phyloP scores from a whole-genome alignment of 164 flowering plant species.

The Taxillus chinensis region DNA sequence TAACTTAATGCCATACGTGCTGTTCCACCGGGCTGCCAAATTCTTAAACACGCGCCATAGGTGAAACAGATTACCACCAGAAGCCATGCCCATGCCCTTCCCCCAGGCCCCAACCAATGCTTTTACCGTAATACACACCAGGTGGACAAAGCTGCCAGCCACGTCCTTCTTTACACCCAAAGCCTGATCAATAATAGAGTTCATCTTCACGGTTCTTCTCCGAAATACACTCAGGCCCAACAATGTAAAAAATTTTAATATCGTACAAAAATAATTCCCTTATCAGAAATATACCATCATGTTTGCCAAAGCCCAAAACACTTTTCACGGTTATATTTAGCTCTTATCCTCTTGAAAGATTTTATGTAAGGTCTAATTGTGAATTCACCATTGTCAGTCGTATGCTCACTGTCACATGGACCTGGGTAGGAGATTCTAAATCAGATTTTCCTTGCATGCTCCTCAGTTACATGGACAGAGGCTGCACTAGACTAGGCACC shows the following conservation, averaged over 20 bases:
- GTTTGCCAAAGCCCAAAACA: slow-evolving; percentile 94
- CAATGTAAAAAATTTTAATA: slow-evolving; percentile 90
- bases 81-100: slow-evolving; percentile 92
- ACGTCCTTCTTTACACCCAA: slow-evolving; percentile 91
- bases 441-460: slow-evolving; percentile 58
- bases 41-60: slow-evolving; percentile 94
- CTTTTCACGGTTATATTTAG: slow-evolving; percentile 85
- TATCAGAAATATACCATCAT: slow-evolving; percentile 93
- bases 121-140: slow-evolving; percentile 45
- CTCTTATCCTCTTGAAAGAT: slow-evolving; percentile 78
- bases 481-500: slow-evolving; percentile 64
- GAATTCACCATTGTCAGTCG: slow-evolving; percentile 87
- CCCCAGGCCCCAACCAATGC: slow-evolving; percentile 63
- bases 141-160: slow-evolving; percentile 53
- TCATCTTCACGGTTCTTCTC: slow-evolving; percentile 91
- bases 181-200: slow-evolving; percentile 94
- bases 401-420: slow-evolving; percentile 57
- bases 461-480: slow-evolving; percentile 22
- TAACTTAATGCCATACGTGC: too few species aligned
- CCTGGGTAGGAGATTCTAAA: slow-evolving; percentile 64
- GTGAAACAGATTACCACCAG: slow-evolving; percentile 75
- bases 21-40: too few species aligned
- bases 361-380: slow-evolving; percentile 87
- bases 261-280: slow-evolving; percentile 83
- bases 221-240: slow-evolving; percentile 75